Percentiles rank a stretch among this genome's conserved stretches.
These are phyloP conservation scores for Leptodermis oblonga DNA, from an alignment of 257 asterid genomes.

Conservation along the genomic window DNA sequence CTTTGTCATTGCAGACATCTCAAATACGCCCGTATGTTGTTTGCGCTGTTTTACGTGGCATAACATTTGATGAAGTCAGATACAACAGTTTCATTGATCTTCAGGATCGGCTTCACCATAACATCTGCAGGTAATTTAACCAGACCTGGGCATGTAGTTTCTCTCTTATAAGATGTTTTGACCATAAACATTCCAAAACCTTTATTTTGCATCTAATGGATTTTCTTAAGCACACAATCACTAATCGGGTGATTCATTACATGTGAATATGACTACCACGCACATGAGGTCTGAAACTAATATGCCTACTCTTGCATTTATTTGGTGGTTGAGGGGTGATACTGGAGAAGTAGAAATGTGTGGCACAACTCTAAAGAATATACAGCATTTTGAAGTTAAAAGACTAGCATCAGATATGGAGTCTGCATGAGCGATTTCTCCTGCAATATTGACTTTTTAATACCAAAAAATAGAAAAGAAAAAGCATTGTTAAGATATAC, in stretches of 20 bases:
- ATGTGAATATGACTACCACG: background rate
- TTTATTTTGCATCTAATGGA: background rate
- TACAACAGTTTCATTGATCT: conserved; percentile 93
- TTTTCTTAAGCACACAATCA: background rate
- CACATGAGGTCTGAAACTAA: background rate
- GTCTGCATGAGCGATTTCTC: background rate
- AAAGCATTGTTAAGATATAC: background rate
- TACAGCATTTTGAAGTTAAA: background rate
- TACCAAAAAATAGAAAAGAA: background rate
- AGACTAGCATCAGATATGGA: background rate
- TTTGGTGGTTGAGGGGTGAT: background rate
- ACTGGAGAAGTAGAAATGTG: background rate
- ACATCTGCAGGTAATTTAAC: conserved; percentile 72
- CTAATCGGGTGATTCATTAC: background rate
- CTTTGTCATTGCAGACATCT: conserved; percentile 52
- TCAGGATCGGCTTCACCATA: conserved; percentile 95
- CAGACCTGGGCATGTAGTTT: background rate
- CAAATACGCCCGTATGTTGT: conserved; percentile 78
- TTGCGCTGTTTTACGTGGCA: conserved; percentile 86
- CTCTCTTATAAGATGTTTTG: conserved; percentile 3
- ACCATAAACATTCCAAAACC: background rate
- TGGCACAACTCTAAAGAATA: background rate
- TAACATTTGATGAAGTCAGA: conserved; percentile 76
- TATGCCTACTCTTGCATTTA: background rate
- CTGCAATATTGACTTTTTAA: background rate